A percentile compares a stretch with the other conserved stretches of the same genome.
Evolutionary conservation across 2,329 filamentous ascomycete genomes (phyloP).

Genomic region (Hypoxylon sp.): DNA sequence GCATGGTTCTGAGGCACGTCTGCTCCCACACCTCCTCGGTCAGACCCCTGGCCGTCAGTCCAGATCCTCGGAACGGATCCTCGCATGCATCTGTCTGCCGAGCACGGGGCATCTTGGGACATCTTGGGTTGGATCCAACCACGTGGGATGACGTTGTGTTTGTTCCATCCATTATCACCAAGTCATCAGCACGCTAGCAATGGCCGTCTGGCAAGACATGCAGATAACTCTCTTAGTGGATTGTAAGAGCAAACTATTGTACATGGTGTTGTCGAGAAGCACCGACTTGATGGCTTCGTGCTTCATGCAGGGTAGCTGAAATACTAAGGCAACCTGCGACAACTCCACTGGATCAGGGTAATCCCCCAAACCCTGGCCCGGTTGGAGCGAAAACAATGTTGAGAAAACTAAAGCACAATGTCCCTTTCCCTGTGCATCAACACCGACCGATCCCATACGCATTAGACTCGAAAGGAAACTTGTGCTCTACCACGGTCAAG

Average conservation of each 20-base stretch:
- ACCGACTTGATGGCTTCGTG: slow-evolving; percentile 35
- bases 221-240: slow-evolving; percentile 27
- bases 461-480: slow-evolving; percentile 53
- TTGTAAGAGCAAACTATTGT: slow-evolving; percentile 48
- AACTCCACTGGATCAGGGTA: slow-evolving; percentile 41
- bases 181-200: slow-evolving; percentile 11
- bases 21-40: slow-evolving; percentile 36
- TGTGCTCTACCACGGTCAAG: slow-evolving; percentile 47
- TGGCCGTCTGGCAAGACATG: slow-evolving; percentile 2
- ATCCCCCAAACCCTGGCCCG: slow-evolving; percentile 38
- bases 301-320: slow-evolving; percentile 36
- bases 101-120: slow-evolving; percentile 20
- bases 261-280: slow-evolving; percentile 47
- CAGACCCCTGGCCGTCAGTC: slow-evolving; percentile 38
- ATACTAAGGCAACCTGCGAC: slow-evolving; percentile 32
- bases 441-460: slow-evolving; percentile 54
- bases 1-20: slow-evolving; percentile 30
- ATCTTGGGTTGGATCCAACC: slow-evolving; percentile 22
- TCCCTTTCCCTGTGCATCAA: slow-evolving; percentile 55
- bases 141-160: slow-evolving; percentile 26
- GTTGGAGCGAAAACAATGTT: slow-evolving; percentile 45
- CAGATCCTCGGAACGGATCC: slow-evolving; percentile 44
- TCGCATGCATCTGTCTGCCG: slow-evolving; percentile 37
- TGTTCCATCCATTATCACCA: slow-evolving; percentile 9
- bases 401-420: slow-evolving; percentile 53